Conservation (phyloP, 495 filamentous ascomycete genomes). For the Evernia prunastri region DNA sequence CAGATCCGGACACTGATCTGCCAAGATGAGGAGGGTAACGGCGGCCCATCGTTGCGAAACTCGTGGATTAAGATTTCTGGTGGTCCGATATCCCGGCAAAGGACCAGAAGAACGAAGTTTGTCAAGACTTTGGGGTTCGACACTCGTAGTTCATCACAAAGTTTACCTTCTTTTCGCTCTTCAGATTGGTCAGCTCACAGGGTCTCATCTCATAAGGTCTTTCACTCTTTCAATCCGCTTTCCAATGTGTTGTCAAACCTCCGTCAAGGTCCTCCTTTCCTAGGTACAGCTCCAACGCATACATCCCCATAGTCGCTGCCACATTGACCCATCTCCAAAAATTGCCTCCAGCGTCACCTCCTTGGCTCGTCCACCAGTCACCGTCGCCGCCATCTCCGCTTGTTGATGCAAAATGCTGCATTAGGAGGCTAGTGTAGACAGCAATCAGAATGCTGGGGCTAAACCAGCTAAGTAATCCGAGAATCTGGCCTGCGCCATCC, state of each 20-base stretch:
- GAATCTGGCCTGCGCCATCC: constrained; percentile 69
- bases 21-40: not conserved
- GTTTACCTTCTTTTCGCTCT: not conserved
- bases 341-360: constrained; percentile 71
- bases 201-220: not conserved
- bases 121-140: not conserved
- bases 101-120: not conserved
- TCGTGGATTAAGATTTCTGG: not conserved
- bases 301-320: constrained; percentile 76
- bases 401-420: constrained; percentile 85
- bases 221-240: constrained; percentile 61
- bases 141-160: not conserved
- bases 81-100: not conserved
- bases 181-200: not conserved
- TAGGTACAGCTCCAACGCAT: constrained; percentile 80
- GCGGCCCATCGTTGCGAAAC: not conserved
- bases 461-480: constrained; percentile 84
- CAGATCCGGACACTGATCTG: not conserved
- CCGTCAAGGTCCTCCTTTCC: constrained; percentile 69
- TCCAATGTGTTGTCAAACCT: constrained; percentile 75
- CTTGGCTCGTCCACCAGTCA: constrained; percentile 81
- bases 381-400: constrained; percentile 55
- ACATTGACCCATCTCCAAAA: constrained; percentile 92
- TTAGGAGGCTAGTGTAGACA: constrained; percentile 91
- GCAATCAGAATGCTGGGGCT: constrained; percentile 86